Percentiles rank a stretch among this genome's conserved stretches.
These are phyloP conservation scores for Fusarium falciforme DNA, from an alignment of 2,329 filamentous ascomycete genomes.

Conservation along the genomic window DNA sequence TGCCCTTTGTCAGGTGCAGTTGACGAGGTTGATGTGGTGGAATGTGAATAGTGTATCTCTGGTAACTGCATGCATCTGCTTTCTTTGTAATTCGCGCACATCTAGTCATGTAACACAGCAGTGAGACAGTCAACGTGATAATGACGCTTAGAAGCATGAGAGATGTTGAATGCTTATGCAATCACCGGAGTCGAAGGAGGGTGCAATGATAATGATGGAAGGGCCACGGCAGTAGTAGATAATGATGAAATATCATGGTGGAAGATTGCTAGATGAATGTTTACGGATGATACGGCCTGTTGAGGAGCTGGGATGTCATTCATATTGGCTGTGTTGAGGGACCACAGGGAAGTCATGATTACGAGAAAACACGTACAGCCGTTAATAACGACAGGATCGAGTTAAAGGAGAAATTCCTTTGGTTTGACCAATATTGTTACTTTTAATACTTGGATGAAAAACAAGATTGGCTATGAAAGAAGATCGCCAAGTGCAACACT, in stretches of 20 bases:
- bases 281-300: not conserved
- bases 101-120: not conserved
- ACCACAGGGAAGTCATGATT: not conserved
- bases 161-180: not conserved
- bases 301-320: not conserved
- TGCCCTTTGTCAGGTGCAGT: not conserved
- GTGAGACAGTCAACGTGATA: not conserved
- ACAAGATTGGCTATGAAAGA: not conserved
- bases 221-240: not conserved
- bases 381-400: not conserved
- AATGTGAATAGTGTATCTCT: not conserved
- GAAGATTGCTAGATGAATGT: no score
- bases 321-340: not conserved
- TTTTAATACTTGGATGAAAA: not conserved
- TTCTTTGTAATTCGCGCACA: not conserved
- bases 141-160: not conserved
- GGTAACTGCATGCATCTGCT: not conserved
- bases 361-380: not conserved
- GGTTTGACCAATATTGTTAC: not conserved
- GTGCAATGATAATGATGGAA: not conserved
- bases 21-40: not conserved
- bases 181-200: not conserved
- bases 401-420: not conserved
- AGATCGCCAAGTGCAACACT: not conserved
- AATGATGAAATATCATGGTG: not conserved